phyloP scores from a whole-genome alignment of 2,329 filamentous ascomycete species.

The Diaporthe australafricana region DNA sequence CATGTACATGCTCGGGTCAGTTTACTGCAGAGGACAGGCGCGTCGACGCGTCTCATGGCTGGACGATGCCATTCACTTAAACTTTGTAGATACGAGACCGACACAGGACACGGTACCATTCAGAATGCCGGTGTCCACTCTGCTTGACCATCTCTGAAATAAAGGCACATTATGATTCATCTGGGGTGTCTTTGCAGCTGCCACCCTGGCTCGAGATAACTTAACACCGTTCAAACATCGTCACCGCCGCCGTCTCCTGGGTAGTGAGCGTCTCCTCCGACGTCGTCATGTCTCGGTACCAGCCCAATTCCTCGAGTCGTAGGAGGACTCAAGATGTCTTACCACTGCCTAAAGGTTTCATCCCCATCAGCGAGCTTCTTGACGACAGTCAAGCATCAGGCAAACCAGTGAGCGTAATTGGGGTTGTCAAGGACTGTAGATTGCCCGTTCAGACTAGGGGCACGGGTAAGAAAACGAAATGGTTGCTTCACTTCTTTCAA shows the following conservation, averaged over 20 bases:
- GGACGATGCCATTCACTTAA: constrained; percentile 24
- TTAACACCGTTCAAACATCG: neutral
- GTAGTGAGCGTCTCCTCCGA: neutral
- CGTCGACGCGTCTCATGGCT: constrained; percentile 22
- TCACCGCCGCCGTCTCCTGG: neutral
- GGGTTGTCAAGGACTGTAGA: constrained; percentile 75
- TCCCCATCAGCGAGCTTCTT: constrained; percentile 55
- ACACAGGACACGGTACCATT: neutral
- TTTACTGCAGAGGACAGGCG: neutral
- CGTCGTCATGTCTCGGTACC: constrained; percentile 23
- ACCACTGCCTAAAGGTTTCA: constrained; percentile 54
- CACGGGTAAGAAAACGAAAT: constrained; percentile 57
- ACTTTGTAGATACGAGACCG: neutral
- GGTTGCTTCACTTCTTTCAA: too few relatives aligned
- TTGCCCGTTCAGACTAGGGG: constrained; percentile 62
- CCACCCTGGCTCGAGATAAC: neutral
- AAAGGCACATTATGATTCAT: neutral
- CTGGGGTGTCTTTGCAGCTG: neutral
- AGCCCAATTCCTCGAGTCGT: constrained; percentile 11
- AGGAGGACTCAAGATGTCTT: constrained; percentile 12
- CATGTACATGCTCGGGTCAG: neutral
- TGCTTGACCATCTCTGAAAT: neutral
- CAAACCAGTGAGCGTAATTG: constrained; percentile 70
- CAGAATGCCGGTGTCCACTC: neutral
- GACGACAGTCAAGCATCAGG: constrained; percentile 48